Evolutionary conservation across 257 asterid genomes (phyloP).

Genomic region (Cruciata laevipes): DNA sequence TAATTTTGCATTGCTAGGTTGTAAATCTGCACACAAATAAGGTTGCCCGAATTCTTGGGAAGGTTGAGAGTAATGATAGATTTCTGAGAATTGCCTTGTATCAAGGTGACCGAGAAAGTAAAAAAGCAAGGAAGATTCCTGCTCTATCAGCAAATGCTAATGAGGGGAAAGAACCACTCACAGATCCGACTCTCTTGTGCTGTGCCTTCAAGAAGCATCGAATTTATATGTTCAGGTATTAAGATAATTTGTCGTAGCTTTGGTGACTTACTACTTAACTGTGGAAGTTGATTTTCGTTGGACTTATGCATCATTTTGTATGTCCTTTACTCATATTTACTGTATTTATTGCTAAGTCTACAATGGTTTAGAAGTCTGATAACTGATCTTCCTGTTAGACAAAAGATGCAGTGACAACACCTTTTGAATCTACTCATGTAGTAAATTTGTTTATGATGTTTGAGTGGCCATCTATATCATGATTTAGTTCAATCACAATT

Average conservation of each 20-base stretch:
- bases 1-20: slow-evolving; percentile 37
- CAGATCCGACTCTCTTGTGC: slow-evolving; percentile 91
- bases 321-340: neutral
- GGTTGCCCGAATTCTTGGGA: slow-evolving; percentile 87
- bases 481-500: neutral
- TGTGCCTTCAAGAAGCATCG: slow-evolving; percentile 99
- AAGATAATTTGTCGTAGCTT: neutral
- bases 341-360: neutral
- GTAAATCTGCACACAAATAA: slow-evolving; percentile 89
- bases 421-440: neutral
- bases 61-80: slow-evolving; percentile 96
- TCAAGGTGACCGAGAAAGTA: slow-evolving; percentile 91
- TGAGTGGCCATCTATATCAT: neutral
- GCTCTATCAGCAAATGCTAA: slow-evolving; percentile 88
- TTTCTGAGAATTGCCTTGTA: slow-evolving; percentile 88
- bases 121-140: slow-evolving; percentile 82
- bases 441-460: too few species aligned
- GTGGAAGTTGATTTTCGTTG: neutral
- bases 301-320: neutral
- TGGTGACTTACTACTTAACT: neutral
- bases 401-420: neutral
- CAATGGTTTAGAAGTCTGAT: neutral
- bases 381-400: neutral
- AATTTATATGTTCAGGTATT: slow-evolving; percentile 89
- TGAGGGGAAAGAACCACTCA: slow-evolving; percentile 81